Base-by-base conservation (phyloP, 805 yeast genomes). In the Yamadazyma endophytica region DNA sequence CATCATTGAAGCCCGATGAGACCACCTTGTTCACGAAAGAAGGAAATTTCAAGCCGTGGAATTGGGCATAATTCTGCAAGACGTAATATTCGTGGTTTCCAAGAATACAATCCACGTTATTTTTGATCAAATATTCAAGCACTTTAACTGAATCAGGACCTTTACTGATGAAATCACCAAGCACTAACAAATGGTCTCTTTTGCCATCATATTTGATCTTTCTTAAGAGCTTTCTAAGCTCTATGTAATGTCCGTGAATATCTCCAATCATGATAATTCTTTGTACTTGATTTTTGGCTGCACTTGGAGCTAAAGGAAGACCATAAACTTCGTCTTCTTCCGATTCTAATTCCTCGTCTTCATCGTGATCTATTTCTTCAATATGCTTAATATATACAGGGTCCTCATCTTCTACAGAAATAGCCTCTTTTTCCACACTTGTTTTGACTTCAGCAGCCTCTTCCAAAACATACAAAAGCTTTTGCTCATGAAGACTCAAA, bases 61-160 rank as follows among this genome's bases (percentile, higher is more conserved):
- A 70, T 37, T 58, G 74, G 15, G 80, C 75, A 49, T 86, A 86
- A 47, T 79, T 61, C 33, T 77, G 69, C 42, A 89, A 50, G 8
- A 82, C 72, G 38, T 77, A 79, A 39, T 80, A 68, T 56, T 89
- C 97, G 55, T 90, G 96, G 61, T 89, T 89, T 0, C 97, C 97
- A 36, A 92, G 61, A 2, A 89, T 76, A 50, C 95, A 88, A 32
- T 75, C 77, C 11, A 84, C 71, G 11, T 73, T 61, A 43, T 77
- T 51, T 14, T 74, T 61, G 20, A 79, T 44, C 13, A 84, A 79
- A 46, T 56, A 79, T 37, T 87, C 80, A 8, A 88, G 51, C 2
- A 87, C 87, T 23, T 71, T 73, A 9, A 73, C 40, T 1, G 95
- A 82, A 36, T 82, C 77, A 4, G 83, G 79, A 1, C 97, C 97